These are phyloP conservation scores for Articulospora tetracladia DNA, from an alignment of 495 filamentous ascomycete genomes.

Conservation along the genomic window DNA sequence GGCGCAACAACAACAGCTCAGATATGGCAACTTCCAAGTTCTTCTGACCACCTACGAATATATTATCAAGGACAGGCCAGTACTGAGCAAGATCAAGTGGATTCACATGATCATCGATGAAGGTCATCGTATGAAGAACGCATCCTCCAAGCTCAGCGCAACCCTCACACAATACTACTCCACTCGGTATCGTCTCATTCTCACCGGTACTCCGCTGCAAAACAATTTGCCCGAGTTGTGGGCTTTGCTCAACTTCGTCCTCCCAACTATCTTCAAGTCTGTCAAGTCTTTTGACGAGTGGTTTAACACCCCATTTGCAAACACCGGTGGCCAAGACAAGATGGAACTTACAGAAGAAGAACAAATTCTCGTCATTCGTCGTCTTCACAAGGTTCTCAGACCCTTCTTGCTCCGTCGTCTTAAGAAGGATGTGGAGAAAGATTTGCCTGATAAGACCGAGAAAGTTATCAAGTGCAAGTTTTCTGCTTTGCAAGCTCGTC, in stretches of 20 bases:
- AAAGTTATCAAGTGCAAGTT: constrained; percentile 99
- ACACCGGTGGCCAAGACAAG: constrained; percentile 95
- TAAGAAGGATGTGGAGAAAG: constrained; percentile 99
- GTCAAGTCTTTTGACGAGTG: constrained; percentile 99
- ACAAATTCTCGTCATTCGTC: constrained; percentile 94
- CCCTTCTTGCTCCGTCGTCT: constrained; percentile 97
- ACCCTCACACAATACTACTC: constrained; percentile 93
- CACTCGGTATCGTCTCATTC: constrained; percentile 90
- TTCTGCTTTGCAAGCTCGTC: constrained; percentile 85
- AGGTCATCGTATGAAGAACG: constrained; percentile 99
- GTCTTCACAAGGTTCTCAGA: constrained; percentile 94
- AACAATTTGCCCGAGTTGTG: constrained; percentile 96
- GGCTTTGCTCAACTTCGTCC: constrained; percentile 96
- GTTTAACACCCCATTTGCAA: constrained; percentile 99
- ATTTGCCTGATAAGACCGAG: constrained; percentile 96
- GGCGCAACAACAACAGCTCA: constrained; percentile 87
- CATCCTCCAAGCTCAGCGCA: constrained; percentile 92
- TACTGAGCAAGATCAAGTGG: constrained; percentile 97
- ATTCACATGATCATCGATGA: constrained; percentile 99
- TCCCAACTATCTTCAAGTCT: constrained; percentile 98
- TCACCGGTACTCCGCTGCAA: constrained; percentile 95
- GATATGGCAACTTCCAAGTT: constrained; percentile 93
- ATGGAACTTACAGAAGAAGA: constrained; percentile 99
- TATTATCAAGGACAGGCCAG: constrained; percentile 96
- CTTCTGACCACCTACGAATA: constrained; percentile 97